Evolutionary conservation across 768 basidiomycete genomes (phyloP), one percentile per base, ranked within the genome.

Genomic region (Naganishia kalamii): DNA sequence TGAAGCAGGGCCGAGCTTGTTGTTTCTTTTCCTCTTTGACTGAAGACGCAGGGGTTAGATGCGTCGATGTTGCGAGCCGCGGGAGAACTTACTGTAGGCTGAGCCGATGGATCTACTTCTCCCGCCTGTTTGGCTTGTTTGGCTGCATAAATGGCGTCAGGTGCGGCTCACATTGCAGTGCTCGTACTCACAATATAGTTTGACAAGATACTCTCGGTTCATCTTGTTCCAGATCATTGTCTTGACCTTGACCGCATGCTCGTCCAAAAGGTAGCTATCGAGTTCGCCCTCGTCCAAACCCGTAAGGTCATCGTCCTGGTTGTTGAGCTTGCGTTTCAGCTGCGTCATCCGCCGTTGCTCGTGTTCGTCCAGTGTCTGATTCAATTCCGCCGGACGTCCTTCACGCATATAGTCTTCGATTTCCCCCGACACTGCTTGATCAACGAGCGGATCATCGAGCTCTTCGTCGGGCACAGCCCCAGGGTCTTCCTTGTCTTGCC

Each of bases 161-260:
- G 35, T 17, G n/a, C 60, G 8, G 25, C 1, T 35, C 2, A 32
- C 23, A 29, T 52, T 13, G 4, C 29, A 35, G 8, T 1, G 23
- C 17, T 29, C 23, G 21, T 0, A 80, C 84, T 75, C 70, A 89
- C 90, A 88, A 60, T 91, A 92, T 35, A 93, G 81, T 17, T 87
- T 86, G 74, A 92, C 88, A 37, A 97, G 79, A 76, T 94, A 97
- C 33, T 96, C 92, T 70, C 84, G 84, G 76, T 96, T 96, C 72
- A 91, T 81, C 79, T 93, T 91, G 51, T 93, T 90, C 92, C 92
- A 97, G 1, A 96, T 85, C 12, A 90, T 85, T 75, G 91, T 90
- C 77, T 89, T 97, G 72, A 90, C 82, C 74, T 81, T 85, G 3
- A 89, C 87, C 77, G 94, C 92, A 25, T 87, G 88, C 37, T 87